A percentile compares a stretch with the other conserved stretches of the same genome.
Evolutionary conservation across 208 protist species (phyloP).

Genomic region (Trypanosoma vivax): DNA sequence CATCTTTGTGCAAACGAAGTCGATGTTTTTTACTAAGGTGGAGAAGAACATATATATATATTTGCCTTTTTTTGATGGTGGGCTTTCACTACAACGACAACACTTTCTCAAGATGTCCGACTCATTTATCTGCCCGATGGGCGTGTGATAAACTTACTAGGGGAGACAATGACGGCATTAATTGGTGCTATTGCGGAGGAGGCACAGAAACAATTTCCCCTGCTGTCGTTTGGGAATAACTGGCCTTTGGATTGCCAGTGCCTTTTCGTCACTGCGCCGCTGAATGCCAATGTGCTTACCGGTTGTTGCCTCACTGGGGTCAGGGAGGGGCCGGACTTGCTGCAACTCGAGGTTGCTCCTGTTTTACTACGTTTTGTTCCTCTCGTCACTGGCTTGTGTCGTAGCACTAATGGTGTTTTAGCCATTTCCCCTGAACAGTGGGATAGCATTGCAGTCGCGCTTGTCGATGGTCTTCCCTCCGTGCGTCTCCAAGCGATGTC

Average conservation of each 20-base stretch:
- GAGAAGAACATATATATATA: too few relatives aligned
- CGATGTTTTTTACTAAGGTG: too few relatives aligned
- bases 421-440: too few relatives aligned
- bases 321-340: not conserved
- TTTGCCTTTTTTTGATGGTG: too few relatives aligned
- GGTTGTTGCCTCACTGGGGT: constrained; percentile 3
- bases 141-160: not conserved
- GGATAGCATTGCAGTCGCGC: too few relatives aligned
- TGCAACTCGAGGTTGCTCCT: constrained; percentile 8
- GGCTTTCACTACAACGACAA: too few relatives aligned
- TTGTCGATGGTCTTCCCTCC: too few relatives aligned
- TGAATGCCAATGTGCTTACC: not conserved
- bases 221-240: constrained; percentile 2
- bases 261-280: not conserved
- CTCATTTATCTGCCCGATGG: not conserved
- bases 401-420: too few relatives aligned
- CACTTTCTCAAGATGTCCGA: too few relatives aligned
- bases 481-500: not conserved
- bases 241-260: not conserved
- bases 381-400: too few relatives aligned
- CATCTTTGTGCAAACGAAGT: too few relatives aligned
- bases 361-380: constrained; percentile 6
- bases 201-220: not conserved
- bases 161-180: not conserved
- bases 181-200: not conserved